These are phyloP conservation scores for Lactifluus echinatus DNA, from an alignment of 768 basidiomycete species.

Conservation along the genomic window DNA sequence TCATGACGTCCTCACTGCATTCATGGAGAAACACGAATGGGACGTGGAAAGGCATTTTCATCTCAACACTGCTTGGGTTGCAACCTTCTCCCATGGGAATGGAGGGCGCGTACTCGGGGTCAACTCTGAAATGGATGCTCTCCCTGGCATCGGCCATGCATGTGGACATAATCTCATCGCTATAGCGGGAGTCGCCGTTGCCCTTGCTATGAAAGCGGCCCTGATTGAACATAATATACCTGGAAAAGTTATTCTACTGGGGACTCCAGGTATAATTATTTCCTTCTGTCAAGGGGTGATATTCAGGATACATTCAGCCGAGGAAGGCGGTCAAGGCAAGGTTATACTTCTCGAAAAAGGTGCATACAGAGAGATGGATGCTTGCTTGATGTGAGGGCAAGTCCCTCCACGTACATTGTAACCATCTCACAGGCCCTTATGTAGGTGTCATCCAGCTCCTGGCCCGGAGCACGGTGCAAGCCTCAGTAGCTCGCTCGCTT, in stretches of 20 bases:
- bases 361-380: constrained; percentile 68
- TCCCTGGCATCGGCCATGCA: constrained; percentile 44
- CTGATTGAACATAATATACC: constrained; percentile 53
- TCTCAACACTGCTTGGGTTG: constrained; percentile 69
- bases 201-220: constrained; percentile 56
- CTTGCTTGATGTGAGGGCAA: constrained; percentile 57
- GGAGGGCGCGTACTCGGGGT: constrained; percentile 68
- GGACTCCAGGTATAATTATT: constrained; percentile 55
- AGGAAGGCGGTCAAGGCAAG: constrained; percentile 75
- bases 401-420: background rate
- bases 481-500: constrained; percentile 53
- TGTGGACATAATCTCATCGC: constrained; percentile 84
- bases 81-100: constrained; percentile 51
- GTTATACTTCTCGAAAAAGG: constrained; percentile 57
- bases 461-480: constrained; percentile 64
- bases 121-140: constrained; percentile 62
- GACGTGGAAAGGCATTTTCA: constrained; percentile 50
- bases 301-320: constrained; percentile 36
- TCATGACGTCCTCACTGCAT: constrained; percentile 59
- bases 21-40: constrained; percentile 61
- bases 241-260: constrained; percentile 63
- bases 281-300: background rate
- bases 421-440: background rate
- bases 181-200: constrained; percentile 63
- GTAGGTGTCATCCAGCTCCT: constrained; percentile 75